Conservation (phyloP, 768 basidiomycete genomes). For the Mycena kentingensis region DNA sequence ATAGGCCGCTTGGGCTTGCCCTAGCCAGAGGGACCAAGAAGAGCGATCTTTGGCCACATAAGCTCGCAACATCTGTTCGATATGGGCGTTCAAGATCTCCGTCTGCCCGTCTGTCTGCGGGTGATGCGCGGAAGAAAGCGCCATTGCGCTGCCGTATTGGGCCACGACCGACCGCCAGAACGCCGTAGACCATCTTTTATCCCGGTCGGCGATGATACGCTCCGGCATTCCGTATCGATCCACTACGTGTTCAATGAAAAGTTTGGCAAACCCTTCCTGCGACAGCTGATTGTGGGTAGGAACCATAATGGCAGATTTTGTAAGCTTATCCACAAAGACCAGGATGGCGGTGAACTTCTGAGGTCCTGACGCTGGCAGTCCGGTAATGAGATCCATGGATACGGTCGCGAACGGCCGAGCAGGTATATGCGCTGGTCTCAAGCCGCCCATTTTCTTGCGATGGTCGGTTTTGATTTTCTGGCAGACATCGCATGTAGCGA, state of each 20-base stretch:
- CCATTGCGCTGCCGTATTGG: neutral
- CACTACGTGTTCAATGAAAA: conserved; percentile 1
- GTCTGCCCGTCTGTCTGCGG: no score
- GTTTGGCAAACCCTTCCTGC: neutral
- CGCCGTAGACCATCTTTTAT: conserved; percentile 1
- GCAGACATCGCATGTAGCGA: neutral
- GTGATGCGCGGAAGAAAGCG: conserved; percentile 34
- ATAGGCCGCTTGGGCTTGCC: conserved; percentile 30
- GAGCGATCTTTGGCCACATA: conserved; percentile 26
- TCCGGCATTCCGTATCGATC: neutral
- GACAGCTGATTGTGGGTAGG: conserved; percentile 16
- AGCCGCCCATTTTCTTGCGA: neutral
- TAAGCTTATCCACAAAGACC: conserved; percentile 34
- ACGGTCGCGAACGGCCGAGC: neutral
- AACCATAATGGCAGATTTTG: conserved; percentile 38
- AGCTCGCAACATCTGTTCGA: no score
- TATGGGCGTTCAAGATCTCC: no score
- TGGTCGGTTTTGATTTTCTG: conserved; percentile 1
- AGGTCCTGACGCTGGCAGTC: conserved; percentile 12
- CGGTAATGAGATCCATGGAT: neutral
- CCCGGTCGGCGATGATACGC: conserved; percentile 8
- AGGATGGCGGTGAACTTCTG: conserved; percentile 24
- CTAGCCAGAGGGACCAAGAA: conserved; percentile 30
- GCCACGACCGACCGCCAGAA: conserved; percentile 19
- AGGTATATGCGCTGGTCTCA: neutral